phyloP scores from a whole-genome alignment of 352 stramenopile species.

The Globisporangium parvum region DNA sequence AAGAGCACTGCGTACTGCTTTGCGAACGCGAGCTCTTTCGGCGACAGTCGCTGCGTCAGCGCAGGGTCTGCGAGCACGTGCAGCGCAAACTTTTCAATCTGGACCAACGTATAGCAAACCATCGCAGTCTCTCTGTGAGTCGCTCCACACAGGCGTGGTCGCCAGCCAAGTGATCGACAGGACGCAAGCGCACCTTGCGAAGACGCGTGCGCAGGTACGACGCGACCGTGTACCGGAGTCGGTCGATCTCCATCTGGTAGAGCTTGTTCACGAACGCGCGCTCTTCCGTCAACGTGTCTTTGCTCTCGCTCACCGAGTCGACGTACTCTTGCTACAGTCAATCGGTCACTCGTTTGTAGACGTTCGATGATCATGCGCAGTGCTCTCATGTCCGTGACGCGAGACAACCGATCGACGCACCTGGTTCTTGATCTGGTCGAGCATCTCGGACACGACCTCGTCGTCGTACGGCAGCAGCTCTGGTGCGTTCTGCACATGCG shows the following conservation, averaged over 20 bases:
- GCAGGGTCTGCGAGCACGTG: constrained; percentile 46
- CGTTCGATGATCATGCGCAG: no score
- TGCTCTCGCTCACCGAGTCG: constrained; percentile 70
- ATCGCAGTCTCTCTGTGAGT: background rate
- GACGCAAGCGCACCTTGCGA: constrained; percentile 33
- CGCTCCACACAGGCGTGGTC: background rate
- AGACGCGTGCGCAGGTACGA: constrained; percentile 78
- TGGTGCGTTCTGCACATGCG: constrained; percentile 48
- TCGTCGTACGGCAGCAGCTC: constrained; percentile 72
- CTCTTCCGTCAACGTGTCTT: constrained; percentile 58
- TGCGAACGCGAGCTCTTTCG: constrained; percentile 69
- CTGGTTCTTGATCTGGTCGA: constrained; percentile 81
- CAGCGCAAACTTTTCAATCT: constrained; percentile 76
- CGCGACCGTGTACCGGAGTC: constrained; percentile 76
- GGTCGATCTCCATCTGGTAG: constrained; percentile 88
- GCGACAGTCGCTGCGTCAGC: constrained; percentile 50
- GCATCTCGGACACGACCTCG: constrained; percentile 76
- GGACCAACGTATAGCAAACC: background rate
- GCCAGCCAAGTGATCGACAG: background rate
- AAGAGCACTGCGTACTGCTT: constrained; percentile 65
- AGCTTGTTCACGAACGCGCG: constrained; percentile 80
- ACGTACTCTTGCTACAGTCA: constrained; percentile 73
- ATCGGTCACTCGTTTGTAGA: background rate
- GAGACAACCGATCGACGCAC: background rate
- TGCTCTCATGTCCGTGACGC: background rate